These are phyloP conservation scores for Protea cynaroides DNA, from an alignment of 164 flowering plant species.

Conservation along the genomic window DNA sequence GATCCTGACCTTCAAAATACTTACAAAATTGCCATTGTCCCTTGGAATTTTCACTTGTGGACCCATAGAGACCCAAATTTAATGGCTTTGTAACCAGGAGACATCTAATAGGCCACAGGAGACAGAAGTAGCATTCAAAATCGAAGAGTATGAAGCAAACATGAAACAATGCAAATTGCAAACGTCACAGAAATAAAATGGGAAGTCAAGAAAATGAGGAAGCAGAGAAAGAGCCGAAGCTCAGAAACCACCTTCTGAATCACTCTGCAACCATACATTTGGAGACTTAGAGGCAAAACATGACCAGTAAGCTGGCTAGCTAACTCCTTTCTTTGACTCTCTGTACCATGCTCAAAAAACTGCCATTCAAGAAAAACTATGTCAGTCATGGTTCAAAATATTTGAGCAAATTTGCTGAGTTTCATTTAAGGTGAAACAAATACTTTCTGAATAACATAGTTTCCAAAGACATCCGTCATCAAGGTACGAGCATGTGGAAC, in stretches of 20 bases:
- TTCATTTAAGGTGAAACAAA: neutral
- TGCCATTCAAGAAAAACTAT: slow-evolving; percentile 24
- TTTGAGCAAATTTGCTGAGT: neutral
- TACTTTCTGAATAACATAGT: slow-evolving; percentile 90
- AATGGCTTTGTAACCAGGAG: neutral
- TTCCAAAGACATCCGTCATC: slow-evolving; percentile 47
- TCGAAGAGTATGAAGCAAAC: neutral
- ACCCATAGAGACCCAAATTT: too few species aligned
- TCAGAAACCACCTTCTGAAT: slow-evolving; percentile 68
- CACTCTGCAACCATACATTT: slow-evolving; percentile 95
- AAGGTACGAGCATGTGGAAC: slow-evolving; percentile 31
- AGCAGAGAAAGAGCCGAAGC: slow-evolving; percentile 8
- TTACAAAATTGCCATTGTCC: too few species aligned
- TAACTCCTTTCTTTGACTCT: slow-evolving; percentile 66
- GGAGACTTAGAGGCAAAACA: slow-evolving; percentile 87
- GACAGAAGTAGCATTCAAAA: neutral
- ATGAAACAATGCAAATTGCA: neutral
- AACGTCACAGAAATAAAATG: neutral
- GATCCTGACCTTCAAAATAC: too few species aligned
- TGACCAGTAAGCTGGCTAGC: slow-evolving; percentile 71
- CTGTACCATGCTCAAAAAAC: slow-evolving; percentile 92
- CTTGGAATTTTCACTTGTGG: too few species aligned
- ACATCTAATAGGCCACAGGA: too few species aligned
- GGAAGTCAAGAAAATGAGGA: neutral
- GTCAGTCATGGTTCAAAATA: neutral